Base-by-base conservation (phyloP, 2,329 filamentous ascomycete species). In the Sporothrix inflata region DNA sequence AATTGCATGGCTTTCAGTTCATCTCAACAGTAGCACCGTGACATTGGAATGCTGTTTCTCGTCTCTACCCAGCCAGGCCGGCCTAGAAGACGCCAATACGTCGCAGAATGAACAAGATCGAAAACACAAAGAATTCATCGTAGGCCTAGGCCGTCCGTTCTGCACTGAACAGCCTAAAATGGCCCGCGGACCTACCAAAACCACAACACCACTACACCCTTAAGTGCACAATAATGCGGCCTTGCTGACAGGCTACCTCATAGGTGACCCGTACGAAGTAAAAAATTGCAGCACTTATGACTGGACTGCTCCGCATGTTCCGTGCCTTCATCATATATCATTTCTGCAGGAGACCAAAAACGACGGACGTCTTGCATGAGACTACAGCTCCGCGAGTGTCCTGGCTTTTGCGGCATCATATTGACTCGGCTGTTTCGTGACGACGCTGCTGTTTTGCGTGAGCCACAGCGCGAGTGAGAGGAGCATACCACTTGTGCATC, bases 301-400 rank as follows among this genome's bases (percentile, higher is more conserved):
- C 34, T 55, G 7, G 8, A 27, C 24, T 51, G n/a, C 42, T 42
- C 66, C 49, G 34, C 66, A 55, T 19, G n/a, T 69, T 55, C 66
- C 66, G 49, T 40, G 66, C 34, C 30, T 42, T 24, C 19, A 49
- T 69, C 66, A 69, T 16, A 69, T 55, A 69, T 42, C 49, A 69
- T 42, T 55, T 69, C 34, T 45, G 66, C 49, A 69, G 42, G 66
- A 69, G 47, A 42, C 66, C 49, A 21, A 57, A 55, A 69, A 69
- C 65, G 66, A 42, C 21, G 30, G 34, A 7, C 34, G n/a, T 27
- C 12, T 38, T 34, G 16, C 24, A 34, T 49, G 24, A 49, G 27
- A 30, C 57, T 34, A 14, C 40, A n/a, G 42, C 14, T n/a, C 42
- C 16, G 14, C 7, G 24, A 47, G 45, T 51, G 14, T 19, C 55